A percentile compares a stretch with the other conserved stretches of the same genome.
Evolutionary conservation across 2,329 filamentous ascomycete genomes (phyloP).

Genomic region (Aspergillus nomiae): DNA sequence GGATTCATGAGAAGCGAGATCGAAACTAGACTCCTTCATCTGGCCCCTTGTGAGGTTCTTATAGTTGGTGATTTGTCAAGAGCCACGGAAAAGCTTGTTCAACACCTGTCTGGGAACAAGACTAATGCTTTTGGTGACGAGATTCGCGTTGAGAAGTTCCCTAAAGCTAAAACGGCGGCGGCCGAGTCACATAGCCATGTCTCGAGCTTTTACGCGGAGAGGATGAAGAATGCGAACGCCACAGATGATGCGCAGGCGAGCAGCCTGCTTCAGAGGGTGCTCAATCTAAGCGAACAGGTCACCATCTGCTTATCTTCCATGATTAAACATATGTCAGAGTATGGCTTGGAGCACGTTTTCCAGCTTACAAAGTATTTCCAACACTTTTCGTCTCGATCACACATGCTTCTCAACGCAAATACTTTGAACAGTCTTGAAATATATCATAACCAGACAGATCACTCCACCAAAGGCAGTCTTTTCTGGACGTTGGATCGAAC

Average conservation of each 20-base stretch:
- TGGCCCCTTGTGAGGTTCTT: slow-evolving; percentile 92
- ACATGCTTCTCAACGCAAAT: slow-evolving; percentile 96
- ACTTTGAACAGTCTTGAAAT: slow-evolving; percentile 92
- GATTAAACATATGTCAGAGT: slow-evolving; percentile 90
- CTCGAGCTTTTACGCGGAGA: slow-evolving; percentile 87
- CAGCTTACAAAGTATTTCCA: slow-evolving; percentile 96
- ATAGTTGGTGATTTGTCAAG: slow-evolving; percentile 89
- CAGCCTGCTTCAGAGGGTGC: slow-evolving; percentile 78
- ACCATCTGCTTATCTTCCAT: slow-evolving; percentile 93
- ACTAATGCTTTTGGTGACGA: slow-evolving; percentile 91
- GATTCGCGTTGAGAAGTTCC: slow-evolving; percentile 78
- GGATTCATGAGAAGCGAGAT: slow-evolving; percentile 97
- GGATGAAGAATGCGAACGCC: slow-evolving; percentile 65
- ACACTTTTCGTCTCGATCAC: slow-evolving; percentile 87
- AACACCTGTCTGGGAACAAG: slow-evolving; percentile 84
- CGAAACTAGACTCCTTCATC: slow-evolving; percentile 91
- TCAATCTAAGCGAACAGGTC: slow-evolving; percentile 80
- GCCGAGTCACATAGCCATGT: slow-evolving; percentile 87
- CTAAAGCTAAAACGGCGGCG: slow-evolving; percentile 76
- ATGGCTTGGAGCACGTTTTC: slow-evolving; percentile 92
- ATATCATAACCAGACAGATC: slow-evolving; percentile 91
- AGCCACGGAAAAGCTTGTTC: slow-evolving; percentile 87
- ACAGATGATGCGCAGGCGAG: slow-evolving; percentile 59
- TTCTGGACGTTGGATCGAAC: slow-evolving; percentile 97
- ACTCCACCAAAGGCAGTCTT: slow-evolving; percentile 80